Conservation (phyloP, 2,329 filamentous ascomycete genomes). For the Dactylonectria estremocensis region DNA sequence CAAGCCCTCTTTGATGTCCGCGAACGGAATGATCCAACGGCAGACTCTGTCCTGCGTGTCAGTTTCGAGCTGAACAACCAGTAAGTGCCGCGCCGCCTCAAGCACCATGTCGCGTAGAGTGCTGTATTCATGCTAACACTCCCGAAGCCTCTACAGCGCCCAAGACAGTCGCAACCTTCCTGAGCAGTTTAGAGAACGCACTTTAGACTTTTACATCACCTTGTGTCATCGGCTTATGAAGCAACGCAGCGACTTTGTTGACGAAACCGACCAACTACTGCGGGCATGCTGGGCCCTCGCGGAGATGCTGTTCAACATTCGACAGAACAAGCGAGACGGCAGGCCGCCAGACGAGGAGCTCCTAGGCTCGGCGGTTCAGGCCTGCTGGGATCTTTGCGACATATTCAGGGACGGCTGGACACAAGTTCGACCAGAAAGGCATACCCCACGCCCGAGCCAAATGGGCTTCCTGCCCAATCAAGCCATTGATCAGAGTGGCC, state of each 20-base stretch:
- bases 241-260: constrained; percentile 82
- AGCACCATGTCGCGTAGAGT: too few species aligned
- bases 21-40: constrained; percentile 80
- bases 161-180: constrained; percentile 85
- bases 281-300: constrained; percentile 91
- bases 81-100: constrained; percentile 61
- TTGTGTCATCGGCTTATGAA: constrained; percentile 98
- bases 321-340: constrained; percentile 84
- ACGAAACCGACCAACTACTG: constrained; percentile 88
- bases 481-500: constrained; percentile 64
- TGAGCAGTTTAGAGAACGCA: constrained; percentile 89
- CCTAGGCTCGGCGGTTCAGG: constrained; percentile 88
- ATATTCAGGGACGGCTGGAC: constrained; percentile 95
- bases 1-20: constrained; percentile 92
- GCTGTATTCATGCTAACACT: constrained; percentile 44
- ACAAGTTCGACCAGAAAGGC: constrained; percentile 86
- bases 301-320: constrained; percentile 92
- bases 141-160: constrained; percentile 82
- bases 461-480: constrained; percentile 80
- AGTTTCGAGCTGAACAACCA: constrained; percentile 98
- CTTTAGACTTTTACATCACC: constrained; percentile 94
- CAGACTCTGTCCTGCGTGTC: constrained; percentile 90
- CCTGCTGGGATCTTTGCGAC: constrained; percentile 95
- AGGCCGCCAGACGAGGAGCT: constrained; percentile 85
- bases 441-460: constrained; percentile 87